Evolutionary conservation across 2,329 filamentous ascomycete genomes (phyloP).

Genomic region (Fusarium subtropicale): DNA sequence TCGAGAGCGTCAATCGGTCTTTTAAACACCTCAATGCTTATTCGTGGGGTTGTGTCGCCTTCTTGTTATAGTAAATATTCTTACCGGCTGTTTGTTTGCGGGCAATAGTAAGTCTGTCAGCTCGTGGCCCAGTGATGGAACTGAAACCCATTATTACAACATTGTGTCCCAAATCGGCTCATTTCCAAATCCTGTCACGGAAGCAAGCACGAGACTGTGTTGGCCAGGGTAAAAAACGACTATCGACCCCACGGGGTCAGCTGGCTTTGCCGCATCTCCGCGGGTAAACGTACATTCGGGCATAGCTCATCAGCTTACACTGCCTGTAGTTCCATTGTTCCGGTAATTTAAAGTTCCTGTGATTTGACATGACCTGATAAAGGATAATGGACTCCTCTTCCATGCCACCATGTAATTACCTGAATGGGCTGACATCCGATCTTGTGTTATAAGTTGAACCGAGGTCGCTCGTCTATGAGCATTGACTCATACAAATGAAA

Average conservation of each 20-base stretch:
- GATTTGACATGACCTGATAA: conserved; percentile 26
- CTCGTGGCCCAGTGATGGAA: conserved; percentile 13
- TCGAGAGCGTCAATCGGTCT: neutral
- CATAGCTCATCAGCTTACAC: conserved; percentile 16
- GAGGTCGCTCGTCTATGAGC: neutral
- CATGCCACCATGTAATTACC: conserved; percentile 7
- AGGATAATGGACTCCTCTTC: neutral
- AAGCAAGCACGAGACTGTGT: conserved; percentile 18
- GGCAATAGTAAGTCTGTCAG: neutral
- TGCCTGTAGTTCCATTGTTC: neutral
- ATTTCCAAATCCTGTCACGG: neutral
- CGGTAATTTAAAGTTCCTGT: conserved; percentile 6
- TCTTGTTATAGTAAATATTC: neutral
- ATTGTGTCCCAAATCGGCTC: conserved; percentile 14
- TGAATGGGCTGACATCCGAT: conserved; percentile 4
- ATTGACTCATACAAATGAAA: neutral
- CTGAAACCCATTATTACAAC: conserved; percentile 8
- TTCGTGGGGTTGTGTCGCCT: conserved; percentile 8
- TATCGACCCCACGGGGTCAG: conserved; percentile 32
- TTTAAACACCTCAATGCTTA: neutral
- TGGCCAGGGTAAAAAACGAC: neutral
- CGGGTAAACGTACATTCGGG: conserved; percentile 26
- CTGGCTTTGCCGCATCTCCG: conserved; percentile 24
- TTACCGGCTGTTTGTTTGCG: neutral
- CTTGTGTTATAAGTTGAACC: conserved; percentile 14